These are phyloP conservation scores for Coemansia sp. DNA, from an alignment of 192 early-diverging fungal genomes.

Conservation along the genomic window DNA sequence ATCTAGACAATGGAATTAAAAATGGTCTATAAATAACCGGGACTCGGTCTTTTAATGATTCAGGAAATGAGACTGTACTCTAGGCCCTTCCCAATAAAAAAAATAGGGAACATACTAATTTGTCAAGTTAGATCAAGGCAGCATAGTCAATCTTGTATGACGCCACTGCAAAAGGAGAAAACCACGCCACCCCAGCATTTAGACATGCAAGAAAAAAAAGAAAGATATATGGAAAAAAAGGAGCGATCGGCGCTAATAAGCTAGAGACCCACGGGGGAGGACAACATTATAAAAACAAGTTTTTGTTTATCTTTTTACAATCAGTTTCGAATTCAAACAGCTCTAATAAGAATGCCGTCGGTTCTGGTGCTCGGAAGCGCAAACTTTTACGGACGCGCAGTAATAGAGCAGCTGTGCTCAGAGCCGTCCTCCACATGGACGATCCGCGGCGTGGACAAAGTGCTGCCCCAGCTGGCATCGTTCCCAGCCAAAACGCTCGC, in stretches of 20 bases:
- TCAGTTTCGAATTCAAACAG: not conserved
- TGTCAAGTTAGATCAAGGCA: too few relatives aligned
- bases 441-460: constrained; percentile 47
- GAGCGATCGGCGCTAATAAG: too few relatives aligned
- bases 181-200: too few relatives aligned
- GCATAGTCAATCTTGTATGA: too few relatives aligned
- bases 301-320: not conserved
- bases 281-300: too few relatives aligned
- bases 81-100: too few relatives aligned
- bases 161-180: not conserved
- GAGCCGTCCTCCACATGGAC: constrained; percentile 16
- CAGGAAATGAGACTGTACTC: not conserved
- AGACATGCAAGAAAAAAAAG: too few relatives aligned
- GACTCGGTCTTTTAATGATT: not conserved
- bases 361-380: constrained; percentile 33
- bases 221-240: too few relatives aligned
- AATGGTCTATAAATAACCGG: constrained; percentile 2
- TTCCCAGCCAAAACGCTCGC: constrained; percentile 16
- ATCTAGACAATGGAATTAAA: not conserved
- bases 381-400: constrained; percentile 49
- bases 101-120: too few relatives aligned
- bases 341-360: constrained; percentile 31
- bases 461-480: constrained; percentile 32
- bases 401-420: constrained; percentile 30
- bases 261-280: too few relatives aligned